Percentiles rank a stretch among this genome's conserved stretches.
These are phyloP conservation scores for Diaporthe sp. DNA, from an alignment of 2,329 filamentous ascomycete genomes.

Conservation along the genomic window DNA sequence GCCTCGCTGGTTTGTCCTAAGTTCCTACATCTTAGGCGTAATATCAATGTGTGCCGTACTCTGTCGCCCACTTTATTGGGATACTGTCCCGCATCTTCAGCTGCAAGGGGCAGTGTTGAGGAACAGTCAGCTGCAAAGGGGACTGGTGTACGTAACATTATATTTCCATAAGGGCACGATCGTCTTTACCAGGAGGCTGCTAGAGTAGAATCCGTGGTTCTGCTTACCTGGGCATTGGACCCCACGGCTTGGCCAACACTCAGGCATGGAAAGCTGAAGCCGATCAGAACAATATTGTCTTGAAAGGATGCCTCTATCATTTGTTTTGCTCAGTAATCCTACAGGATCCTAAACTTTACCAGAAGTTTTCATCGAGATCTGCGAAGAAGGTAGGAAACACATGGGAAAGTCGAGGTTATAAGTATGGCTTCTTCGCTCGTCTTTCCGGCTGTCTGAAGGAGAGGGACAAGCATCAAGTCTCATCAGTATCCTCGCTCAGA, in stretches of 20 bases:
- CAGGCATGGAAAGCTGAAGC: not conserved
- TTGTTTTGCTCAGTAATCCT: not conserved
- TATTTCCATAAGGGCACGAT: not conserved
- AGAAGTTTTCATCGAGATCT: not conserved
- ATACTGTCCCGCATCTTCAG: not conserved
- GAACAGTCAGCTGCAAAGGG: not conserved
- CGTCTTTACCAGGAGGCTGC: not conserved
- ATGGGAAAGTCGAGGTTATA: not conserved
- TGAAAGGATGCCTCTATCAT: not conserved
- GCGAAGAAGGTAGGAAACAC: not conserved
- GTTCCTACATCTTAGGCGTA: not conserved
- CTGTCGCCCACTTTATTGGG: not conserved
- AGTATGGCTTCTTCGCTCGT: not conserved
- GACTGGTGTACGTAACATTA: not conserved
- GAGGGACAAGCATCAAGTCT: not conserved
- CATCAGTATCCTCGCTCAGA: not conserved
- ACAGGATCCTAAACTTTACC: not conserved
- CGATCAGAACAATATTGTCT: not conserved
- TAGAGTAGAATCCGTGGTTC: not conserved
- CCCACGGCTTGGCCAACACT: not conserved
- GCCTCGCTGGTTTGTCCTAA: not conserved
- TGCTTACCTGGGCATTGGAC: conserved; percentile 2
- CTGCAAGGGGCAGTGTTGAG: not conserved
- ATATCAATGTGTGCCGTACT: not conserved
- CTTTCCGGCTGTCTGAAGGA: not conserved